Conservation (phyloP, 2,329 filamentous ascomycete genomes). For the Stagonosporopsis rhizophila region DNA sequence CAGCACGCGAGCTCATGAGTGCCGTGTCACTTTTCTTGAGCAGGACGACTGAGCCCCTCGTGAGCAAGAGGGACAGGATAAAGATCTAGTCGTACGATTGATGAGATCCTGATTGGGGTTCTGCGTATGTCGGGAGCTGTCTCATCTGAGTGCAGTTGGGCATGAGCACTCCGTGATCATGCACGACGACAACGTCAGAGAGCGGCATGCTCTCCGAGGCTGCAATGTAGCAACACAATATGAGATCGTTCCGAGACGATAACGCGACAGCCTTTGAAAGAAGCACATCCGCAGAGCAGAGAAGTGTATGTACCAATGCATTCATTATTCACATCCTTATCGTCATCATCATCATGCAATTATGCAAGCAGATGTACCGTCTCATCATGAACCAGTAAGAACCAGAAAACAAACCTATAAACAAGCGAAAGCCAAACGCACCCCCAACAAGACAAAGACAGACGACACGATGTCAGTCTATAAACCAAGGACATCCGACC, state of each 20-base stretch:
- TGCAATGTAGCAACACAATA: no score
- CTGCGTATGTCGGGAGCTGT: no score
- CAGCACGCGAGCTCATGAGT: no score
- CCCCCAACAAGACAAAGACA: background rate
- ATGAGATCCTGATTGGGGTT: no score
- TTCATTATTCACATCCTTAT: constrained; percentile 7
- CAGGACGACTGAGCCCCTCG: no score
- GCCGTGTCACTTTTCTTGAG: no score
- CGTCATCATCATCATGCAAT: constrained; percentile 10
- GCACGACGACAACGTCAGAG: no score
- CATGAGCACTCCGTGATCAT: no score
- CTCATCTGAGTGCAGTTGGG: no score
- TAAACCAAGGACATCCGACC: constrained; percentile 14
- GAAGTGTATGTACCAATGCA: constrained; percentile 5
- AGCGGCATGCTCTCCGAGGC: no score
- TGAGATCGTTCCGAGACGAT: background rate
- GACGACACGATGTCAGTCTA: background rate
- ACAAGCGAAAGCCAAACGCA: background rate
- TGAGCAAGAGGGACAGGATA: no score
- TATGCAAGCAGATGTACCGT: constrained; percentile 9
- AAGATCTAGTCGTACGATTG: no score
- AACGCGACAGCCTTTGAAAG: background rate
- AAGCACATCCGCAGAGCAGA: background rate
- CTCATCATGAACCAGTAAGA: constrained; percentile 6
- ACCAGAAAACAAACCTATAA: background rate